Evolutionary conservation across 345 rosid species (phyloP), one percentile per base, ranked within the genome.

Genomic region (Syzygium oleosum): DNA sequence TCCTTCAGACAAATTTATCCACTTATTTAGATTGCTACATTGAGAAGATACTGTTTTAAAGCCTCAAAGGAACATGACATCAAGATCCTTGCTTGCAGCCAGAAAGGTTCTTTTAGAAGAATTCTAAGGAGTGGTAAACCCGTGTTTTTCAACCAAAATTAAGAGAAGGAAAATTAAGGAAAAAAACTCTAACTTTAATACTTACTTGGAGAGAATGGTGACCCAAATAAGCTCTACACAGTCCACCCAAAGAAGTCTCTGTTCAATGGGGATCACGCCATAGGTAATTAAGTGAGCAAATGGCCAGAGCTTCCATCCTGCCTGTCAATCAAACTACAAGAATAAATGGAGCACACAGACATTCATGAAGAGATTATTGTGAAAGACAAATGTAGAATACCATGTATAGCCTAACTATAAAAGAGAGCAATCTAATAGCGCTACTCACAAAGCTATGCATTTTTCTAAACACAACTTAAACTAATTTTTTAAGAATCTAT

Each of bases 241-340:
- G 84, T 96, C 99, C 83, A 97, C 98, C 99, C 99, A 97, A 86
- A 97, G 98, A 91, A 97, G 98, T 92, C 98, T 92, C 88, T 97
- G 98, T 31, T 95, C 98, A 77, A 96, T 90, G 86, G 97, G 98
- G 87, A 97, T 90, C 31, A 96, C 88, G 51, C 98, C 97, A 83
- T 95, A 96, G 1, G 99, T 97, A 87, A 96, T 92, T 88, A 97
- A 88, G 87, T 96, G 99, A 87, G 98, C 98, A 90, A 97, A 95
- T 65, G 98, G 98, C 99, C 99, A 96, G 56, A 97, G 97, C 90
- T 95, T 97, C 98, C 98, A 97, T 52, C 98, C 98, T 41, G 98
- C 98, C 98, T 97, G 95, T 86, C 77, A 87, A 86, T 79, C 61
- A 84, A 86, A 84, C 56, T 56, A 59, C 63, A 73, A 85, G 54